Base-by-base conservation (phyloP, 257 asterid genomes). In the Solanum pinnatisectum region DNA sequence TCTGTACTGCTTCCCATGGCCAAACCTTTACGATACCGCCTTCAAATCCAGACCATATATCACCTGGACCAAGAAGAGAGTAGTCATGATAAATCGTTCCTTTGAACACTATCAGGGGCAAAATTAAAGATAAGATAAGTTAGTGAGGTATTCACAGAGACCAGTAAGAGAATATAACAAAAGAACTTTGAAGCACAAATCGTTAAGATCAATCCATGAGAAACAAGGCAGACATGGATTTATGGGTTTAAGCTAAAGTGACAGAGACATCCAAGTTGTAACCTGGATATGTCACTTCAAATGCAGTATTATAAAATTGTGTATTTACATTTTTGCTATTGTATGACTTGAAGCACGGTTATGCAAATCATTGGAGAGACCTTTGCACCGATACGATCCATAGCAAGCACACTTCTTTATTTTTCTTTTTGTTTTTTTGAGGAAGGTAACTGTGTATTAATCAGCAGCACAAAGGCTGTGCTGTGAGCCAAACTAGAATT, bases 1-100 rank as follows among this genome's bases (percentile, higher is more conserved):
- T 97, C 71, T 96, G 98, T 76, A 96, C 89, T 30, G 94, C 90
- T 94, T 96, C 98, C 98, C 98, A 92, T 18, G 98, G 98, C 99
- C 98, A 97, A 82, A 97, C 93, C 90, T 95, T 93, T 84, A 97
- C 92, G 33, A 37, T 36, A 37, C 99, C 99, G 13, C 93, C 92
- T 88, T 97, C 99, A 30, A 97, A 94, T 37, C 99, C 99, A 33
- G 99, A 90, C 99, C 99, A 97, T 84, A 97, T 68, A 91, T 97
- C 99, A 91, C 99, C 99, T 97, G 85, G 40, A 90, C 36, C 79
- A 86, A 76, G 71, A 82, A 82, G 71, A 35, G 6, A 49, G 86
- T 32, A 49, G 71, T 82, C 71, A 82, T 82, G 70, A 81, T 46
- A 18, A 7, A 79, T 42, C 18, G 2, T 39, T 78, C 65, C 65